phyloP scores from a whole-genome alignment of 2,329 filamentous ascomycete species.

The Grosmannia serpens region DNA sequence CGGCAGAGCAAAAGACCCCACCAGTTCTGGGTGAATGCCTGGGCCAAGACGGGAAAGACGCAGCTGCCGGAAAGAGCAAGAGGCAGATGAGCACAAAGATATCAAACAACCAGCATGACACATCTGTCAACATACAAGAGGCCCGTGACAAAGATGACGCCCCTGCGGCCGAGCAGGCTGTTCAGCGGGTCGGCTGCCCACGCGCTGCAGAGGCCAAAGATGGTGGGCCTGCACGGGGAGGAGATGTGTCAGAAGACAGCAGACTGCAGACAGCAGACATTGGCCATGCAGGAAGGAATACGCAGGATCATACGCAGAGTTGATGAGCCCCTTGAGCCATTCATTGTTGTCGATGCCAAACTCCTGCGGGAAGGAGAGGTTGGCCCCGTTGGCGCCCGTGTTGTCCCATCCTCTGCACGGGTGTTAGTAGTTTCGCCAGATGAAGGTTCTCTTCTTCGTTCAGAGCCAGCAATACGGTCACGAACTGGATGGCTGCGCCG shows the following conservation, averaged over 20 bases:
- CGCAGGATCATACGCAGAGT: background rate
- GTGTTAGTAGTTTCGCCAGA: too few relatives aligned
- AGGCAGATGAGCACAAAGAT: too few relatives aligned
- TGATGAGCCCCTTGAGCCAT: background rate
- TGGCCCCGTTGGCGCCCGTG: constrained; percentile 36
- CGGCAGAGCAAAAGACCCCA: constrained; percentile 54
- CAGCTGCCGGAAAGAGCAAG: background rate
- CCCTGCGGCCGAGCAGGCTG: constrained; percentile 29
- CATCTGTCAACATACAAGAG: constrained; percentile 35
- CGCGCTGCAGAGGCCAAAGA: constrained; percentile 36
- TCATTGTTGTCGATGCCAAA: constrained; percentile 27
- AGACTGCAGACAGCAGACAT: too few relatives aligned
- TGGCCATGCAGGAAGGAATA: too few relatives aligned
- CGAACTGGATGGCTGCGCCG: constrained; percentile 17
- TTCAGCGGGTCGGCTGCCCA: constrained; percentile 37
- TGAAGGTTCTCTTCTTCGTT: too few relatives aligned
- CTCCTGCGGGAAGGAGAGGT: constrained; percentile 30
- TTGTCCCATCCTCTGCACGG: constrained; percentile 11
- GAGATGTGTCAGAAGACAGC: too few relatives aligned
- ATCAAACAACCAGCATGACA: too few relatives aligned
- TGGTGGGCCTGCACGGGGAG: background rate
- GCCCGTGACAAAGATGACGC: constrained; percentile 18
- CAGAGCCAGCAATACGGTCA: too few relatives aligned
- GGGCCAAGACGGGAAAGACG: constrained; percentile 49
- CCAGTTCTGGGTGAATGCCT: constrained; percentile 55